Conservation (phyloP, 176 grass and related monocot genomes). For the Oryza glumipatula region DNA sequence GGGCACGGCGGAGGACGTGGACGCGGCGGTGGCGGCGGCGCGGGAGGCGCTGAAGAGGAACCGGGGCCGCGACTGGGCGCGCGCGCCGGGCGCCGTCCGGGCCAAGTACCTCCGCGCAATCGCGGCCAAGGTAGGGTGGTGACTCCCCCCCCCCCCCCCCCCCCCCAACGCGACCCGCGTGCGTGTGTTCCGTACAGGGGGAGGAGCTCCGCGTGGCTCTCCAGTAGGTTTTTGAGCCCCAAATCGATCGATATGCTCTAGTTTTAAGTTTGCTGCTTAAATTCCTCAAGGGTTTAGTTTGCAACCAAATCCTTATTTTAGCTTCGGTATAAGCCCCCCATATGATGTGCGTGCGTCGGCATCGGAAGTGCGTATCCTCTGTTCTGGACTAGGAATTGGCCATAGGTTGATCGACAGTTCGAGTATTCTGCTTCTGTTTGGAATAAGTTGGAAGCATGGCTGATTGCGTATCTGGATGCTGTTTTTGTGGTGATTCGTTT, state of each 20-base stretch:
- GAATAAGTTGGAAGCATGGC: not conserved
- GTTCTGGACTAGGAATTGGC: not conserved
- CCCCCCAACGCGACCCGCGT: no score
- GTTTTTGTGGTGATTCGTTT: not conserved
- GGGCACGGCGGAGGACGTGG: conserved; percentile 87
- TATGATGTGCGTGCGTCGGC: no score
- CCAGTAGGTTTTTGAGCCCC: no score
- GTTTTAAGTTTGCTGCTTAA: no score
- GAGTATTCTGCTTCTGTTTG: not conserved
- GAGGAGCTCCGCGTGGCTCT: no score
- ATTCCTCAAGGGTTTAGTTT: no score
- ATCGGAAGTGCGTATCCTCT: not conserved
- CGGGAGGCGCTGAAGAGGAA: conserved; percentile 77
- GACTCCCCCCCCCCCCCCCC: no score
- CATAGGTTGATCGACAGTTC: not conserved
- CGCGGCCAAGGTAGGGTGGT: conserved; percentile 67
- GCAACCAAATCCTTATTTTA: not conserved
- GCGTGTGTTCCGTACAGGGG: no score
- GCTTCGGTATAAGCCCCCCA: not conserved
- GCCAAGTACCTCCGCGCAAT: conserved; percentile 97
- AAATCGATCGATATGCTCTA: no score
- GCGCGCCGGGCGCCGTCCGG: conserved; percentile 73
- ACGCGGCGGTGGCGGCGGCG: conserved; percentile 84
- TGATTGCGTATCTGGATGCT: not conserved
- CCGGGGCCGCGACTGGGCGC: conserved; percentile 80